Conservation (phyloP, 371 early-diverging fungal genomes). For the Mucor sp. region DNA sequence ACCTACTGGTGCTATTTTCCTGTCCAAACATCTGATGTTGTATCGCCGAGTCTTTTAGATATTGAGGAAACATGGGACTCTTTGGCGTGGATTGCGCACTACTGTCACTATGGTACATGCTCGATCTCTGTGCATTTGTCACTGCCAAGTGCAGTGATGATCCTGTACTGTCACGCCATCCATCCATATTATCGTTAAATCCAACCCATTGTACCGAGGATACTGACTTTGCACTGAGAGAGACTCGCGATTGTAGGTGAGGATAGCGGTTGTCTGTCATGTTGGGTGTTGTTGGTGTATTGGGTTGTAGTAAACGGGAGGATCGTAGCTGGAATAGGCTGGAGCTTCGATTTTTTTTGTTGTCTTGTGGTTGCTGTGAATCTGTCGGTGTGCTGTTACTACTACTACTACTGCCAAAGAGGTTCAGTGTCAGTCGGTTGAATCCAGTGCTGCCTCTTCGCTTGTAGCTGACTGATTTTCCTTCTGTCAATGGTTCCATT, state of each 20-base stretch:
- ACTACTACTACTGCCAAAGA: constrained; percentile 11
- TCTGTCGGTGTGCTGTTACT: neutral
- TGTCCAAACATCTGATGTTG: neutral
- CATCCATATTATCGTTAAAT: constrained; percentile 44
- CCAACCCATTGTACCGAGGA: constrained; percentile 43
- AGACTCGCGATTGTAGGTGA: constrained; percentile 12
- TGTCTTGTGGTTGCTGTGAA: neutral
- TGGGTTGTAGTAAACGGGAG: constrained; percentile 21
- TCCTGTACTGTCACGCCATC: constrained; percentile 18
- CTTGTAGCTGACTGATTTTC: constrained; percentile 1
- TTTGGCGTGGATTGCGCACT: constrained; percentile 17
- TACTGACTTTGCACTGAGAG: constrained; percentile 33
- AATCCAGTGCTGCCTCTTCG: constrained; percentile 17
- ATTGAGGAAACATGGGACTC: constrained; percentile 18
- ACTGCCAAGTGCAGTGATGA: constrained; percentile 31
- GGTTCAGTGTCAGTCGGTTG: constrained; percentile 27
- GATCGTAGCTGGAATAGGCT: constrained; percentile 19
- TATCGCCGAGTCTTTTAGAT: constrained; percentile 6
- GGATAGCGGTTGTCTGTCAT: neutral
- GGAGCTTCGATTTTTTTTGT: constrained; percentile 17
- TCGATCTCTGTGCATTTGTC: constrained; percentile 30
- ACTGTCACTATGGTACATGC: constrained; percentile 14
- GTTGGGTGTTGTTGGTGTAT: constrained; percentile 6
- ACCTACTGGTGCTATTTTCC: neutral
- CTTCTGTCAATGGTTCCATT: neutral